Conservation (phyloP, 495 filamentous ascomycete species). For the Darksidea phi region DNA sequence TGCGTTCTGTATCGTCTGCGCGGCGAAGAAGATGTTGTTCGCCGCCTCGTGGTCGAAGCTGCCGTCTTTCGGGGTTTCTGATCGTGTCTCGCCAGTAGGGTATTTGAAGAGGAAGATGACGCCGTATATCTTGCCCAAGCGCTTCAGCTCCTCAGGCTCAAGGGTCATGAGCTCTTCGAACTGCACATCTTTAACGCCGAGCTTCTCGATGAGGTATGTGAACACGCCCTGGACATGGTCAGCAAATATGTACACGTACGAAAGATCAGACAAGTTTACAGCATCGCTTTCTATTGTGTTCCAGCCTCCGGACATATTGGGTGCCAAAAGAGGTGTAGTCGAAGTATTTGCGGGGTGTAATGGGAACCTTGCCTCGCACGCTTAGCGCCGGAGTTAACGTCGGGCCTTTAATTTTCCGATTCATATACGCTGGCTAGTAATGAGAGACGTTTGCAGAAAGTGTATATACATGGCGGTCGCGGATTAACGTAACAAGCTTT, state of each 20-base stretch:
- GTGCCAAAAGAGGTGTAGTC: background rate
- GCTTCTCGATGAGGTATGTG: constrained; percentile 86
- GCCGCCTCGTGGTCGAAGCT: constrained; percentile 71
- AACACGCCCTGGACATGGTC: constrained; percentile 75
- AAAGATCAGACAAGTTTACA: constrained; percentile 52
- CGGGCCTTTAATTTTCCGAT: background rate
- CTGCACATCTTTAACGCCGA: constrained; percentile 89
- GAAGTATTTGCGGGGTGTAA: constrained; percentile 6
- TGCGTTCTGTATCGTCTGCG: constrained; percentile 98
- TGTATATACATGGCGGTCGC: too few species aligned
- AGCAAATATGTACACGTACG: background rate
- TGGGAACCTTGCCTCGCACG: constrained; percentile 1
- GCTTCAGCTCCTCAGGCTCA: constrained; percentile 74
- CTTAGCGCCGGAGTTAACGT: background rate
- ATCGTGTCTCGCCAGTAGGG: constrained; percentile 66
- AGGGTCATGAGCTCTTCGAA: constrained; percentile 95
- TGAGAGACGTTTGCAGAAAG: too few species aligned
- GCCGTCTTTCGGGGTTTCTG: constrained; percentile 69
- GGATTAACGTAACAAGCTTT: too few species aligned
- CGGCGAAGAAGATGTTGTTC: constrained; percentile 85
- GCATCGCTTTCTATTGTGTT: constrained; percentile 91
- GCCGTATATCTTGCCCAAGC: constrained; percentile 80
- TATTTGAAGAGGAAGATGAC: constrained; percentile 99
- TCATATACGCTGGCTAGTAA: background rate
- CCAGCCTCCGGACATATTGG: constrained; percentile 58